Evolutionary conservation across 495 filamentous ascomycete species (phyloP), one percentile per base, ranked within the genome.

Genomic region (Penicillium longicatenatum): DNA sequence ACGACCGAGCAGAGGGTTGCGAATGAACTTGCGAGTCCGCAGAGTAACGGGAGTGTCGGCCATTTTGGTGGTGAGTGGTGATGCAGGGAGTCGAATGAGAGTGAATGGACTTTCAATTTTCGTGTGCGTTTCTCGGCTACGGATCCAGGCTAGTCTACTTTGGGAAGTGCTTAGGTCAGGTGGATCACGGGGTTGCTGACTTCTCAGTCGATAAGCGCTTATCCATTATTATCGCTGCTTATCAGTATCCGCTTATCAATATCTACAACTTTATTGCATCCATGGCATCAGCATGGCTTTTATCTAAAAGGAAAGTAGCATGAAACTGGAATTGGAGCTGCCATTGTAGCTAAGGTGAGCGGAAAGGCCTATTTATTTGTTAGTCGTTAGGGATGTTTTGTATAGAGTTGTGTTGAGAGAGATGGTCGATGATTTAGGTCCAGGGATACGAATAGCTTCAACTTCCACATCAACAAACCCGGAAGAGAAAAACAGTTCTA

Each of bases 21-120:
- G 89, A 79, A 98, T 95, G 91, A 99, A 99, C 85, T 99, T 99
- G 89, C 95, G 93, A 78, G 95, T 99, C 81, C 95, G 90, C 84
- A 99, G 81, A 68, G 94, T 98, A 73, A 99, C 90, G 66, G 88
- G 85, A 75, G 84, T 72, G 79, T 97, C 94, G 77, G 93, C 86
- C 94, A 97, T 98, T 75, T 76, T 91, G 81, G 77, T 70, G 72
- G 66, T 72, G 68, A 62, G 59, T 69, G 65, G 65, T 70, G 70
- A 66, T 69, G 69, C 63, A n/a, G 65, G 56, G 54, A 59, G 51
- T 61, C 60, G 58, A 39, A 55, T 48, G 58, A 49, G 45, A 54
- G 60, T 61, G 59, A 56, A 63, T 65, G 48, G 61, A 67, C 64
- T 67, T 74, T 76, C 67, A 74, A 73, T 72, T 71, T 72, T 72